A percentile compares a stretch with the other conserved stretches of the same genome.
These are phyloP conservation scores for Nemania diffusa DNA, from an alignment of 2,329 filamentous ascomycete genomes.

Conservation along the genomic window DNA sequence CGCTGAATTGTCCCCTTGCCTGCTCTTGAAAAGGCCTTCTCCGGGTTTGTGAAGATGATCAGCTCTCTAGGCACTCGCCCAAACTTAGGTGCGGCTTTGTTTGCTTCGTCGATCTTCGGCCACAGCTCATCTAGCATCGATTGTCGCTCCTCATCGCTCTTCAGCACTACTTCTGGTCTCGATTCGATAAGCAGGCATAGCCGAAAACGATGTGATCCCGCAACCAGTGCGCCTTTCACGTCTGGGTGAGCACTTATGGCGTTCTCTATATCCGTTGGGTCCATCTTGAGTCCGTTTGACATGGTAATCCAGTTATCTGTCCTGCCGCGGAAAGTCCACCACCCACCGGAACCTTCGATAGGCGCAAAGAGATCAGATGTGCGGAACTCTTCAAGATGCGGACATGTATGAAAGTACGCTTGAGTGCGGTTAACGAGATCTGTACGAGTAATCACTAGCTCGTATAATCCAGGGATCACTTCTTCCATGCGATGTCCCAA, in stretches of 20 bases:
- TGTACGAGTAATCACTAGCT: slow-evolving; percentile 46
- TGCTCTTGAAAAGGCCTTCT: slow-evolving; percentile 42
- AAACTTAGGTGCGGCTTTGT: slow-evolving; percentile 40
- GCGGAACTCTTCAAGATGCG: slow-evolving; percentile 52
- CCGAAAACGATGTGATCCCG: slow-evolving; percentile 43
- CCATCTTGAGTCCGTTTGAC: slow-evolving; percentile 55
- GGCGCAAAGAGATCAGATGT: slow-evolving; percentile 57
- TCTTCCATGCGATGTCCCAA: slow-evolving; percentile 49
- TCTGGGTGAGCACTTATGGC: slow-evolving; percentile 47
- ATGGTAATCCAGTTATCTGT: slow-evolving; percentile 52
- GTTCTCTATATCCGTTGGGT: slow-evolving; percentile 56
- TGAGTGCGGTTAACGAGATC: slow-evolving; percentile 39
- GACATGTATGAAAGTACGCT: slow-evolving; percentile 45
- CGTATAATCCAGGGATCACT: slow-evolving; percentile 45
- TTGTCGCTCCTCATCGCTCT: slow-evolving; percentile 25
- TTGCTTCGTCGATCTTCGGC: slow-evolving; percentile 42
- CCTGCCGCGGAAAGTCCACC: slow-evolving; percentile 54
- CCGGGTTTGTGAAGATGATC: slow-evolving; percentile 36
- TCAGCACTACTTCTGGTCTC: slow-evolving; percentile 24
- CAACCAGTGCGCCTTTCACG: slow-evolving; percentile 42
- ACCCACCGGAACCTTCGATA: slow-evolving; percentile 53
- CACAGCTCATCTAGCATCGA: slow-evolving; percentile 38
- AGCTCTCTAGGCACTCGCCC: slow-evolving; percentile 43
- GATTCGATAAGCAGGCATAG: slow-evolving; percentile 46
- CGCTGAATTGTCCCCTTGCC: slow-evolving; percentile 45